Conservation (phyloP, 306 rosid species). For the Mimosa pudica region DNA sequence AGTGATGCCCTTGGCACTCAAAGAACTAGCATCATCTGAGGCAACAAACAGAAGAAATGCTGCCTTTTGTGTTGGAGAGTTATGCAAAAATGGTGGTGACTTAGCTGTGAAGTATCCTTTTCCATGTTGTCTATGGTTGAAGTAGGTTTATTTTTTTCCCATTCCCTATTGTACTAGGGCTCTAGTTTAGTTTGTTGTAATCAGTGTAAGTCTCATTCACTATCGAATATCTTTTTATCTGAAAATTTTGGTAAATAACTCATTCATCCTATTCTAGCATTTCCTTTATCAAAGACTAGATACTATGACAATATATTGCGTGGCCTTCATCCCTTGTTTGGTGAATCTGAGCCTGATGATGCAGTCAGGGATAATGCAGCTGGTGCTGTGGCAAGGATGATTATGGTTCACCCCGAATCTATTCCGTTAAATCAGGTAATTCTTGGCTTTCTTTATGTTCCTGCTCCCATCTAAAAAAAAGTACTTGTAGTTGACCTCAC, state of each 20-base stretch:
- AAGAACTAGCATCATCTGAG: conserved; percentile 84
- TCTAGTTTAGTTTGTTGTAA: neutral
- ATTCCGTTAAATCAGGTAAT: conserved; percentile 88
- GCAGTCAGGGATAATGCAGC: conserved; percentile 98
- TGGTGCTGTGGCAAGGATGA: conserved; percentile 99
- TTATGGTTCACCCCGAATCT: conserved; percentile 94
- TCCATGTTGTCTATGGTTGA: conserved; percentile 10
- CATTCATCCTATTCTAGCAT: conserved; percentile 34
- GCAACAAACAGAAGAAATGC: conserved; percentile 98
- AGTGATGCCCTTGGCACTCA: conserved; percentile 84
- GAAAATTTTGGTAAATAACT: conserved; percentile 18
- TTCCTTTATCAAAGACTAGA: conserved; percentile 60
- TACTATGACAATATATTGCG: conserved; percentile 76
- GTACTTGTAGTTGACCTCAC: neutral
- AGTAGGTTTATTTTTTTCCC: conserved; percentile 10
- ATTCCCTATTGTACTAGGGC: conserved; percentile 17
- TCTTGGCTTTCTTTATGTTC: conserved; percentile 10
- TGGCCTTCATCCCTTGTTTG: conserved; percentile 89
- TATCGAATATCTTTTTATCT: conserved; percentile 23
- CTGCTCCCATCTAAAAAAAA: neutral
- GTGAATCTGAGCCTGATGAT: conserved; percentile 94
- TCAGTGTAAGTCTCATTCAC: neutral
- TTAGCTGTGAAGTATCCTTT: conserved; percentile 83
- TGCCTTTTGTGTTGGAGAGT: conserved; percentile 98
- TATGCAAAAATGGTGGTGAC: conserved; percentile 92